These are phyloP conservation scores for Aspergillus vadensis DNA, from an alignment of 2,329 filamentous ascomycete genomes.

Conservation along the genomic window DNA sequence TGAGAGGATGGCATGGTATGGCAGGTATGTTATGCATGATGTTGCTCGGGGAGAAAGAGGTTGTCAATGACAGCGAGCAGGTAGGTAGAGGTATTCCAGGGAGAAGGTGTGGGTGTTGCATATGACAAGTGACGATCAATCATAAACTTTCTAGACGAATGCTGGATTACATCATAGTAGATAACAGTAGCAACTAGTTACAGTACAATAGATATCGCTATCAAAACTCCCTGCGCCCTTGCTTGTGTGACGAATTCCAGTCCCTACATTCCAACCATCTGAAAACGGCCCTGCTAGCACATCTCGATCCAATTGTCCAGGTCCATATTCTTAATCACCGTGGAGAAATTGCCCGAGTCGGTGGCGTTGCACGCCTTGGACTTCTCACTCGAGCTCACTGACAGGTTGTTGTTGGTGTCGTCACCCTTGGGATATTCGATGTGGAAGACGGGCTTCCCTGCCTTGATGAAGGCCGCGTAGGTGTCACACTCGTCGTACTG, in stretches of 20 bases:
- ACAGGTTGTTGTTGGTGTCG: conserved; percentile 35
- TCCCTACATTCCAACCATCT: background rate
- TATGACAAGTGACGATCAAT: background rate
- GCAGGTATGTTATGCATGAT: too few relatives aligned
- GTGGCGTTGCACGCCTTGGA: conserved; percentile 51
- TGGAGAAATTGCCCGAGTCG: conserved; percentile 59
- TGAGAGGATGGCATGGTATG: too few relatives aligned
- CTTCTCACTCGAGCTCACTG: conserved; percentile 38
- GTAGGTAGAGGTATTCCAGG: too few relatives aligned
- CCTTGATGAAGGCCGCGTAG: conserved; percentile 59
- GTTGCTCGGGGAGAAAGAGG: too few relatives aligned
- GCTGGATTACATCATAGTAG: background rate
- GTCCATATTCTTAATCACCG: conserved; percentile 66
- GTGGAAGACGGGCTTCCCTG: conserved; percentile 70
- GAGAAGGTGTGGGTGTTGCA: background rate
- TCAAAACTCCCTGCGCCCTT: background rate
- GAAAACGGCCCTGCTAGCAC: conserved; percentile 40
- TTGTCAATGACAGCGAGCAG: too few relatives aligned
- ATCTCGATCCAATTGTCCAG: conserved; percentile 65
- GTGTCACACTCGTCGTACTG: conserved; percentile 61
- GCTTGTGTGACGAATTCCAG: background rate
- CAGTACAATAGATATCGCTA: background rate
- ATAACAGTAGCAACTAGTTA: background rate
- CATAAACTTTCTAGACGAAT: background rate
- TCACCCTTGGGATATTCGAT: conserved; percentile 68